Percentiles rank a stretch among this genome's conserved stretches.
Conservation (phyloP, 805 yeast genomes). For the Teunomyces aglyptinius region DNA sequence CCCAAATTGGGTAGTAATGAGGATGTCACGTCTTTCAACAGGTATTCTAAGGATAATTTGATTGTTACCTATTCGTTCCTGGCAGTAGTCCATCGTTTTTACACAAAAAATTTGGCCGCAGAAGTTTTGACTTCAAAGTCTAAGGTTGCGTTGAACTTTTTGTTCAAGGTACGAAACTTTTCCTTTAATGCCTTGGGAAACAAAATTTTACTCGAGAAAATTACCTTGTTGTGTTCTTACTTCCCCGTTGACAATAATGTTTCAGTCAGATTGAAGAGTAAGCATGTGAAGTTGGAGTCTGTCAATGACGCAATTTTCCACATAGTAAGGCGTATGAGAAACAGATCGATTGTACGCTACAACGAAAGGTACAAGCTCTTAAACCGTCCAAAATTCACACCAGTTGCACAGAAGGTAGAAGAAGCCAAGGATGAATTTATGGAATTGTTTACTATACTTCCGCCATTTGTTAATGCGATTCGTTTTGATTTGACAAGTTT, state of each 20-base stretch:
- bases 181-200: constrained; percentile 33
- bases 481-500: constrained; percentile 25
- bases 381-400: not conserved
- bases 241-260: constrained; percentile 21
- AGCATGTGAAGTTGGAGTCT: constrained; percentile 28
- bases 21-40: constrained; percentile 3
- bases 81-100: constrained; percentile 25
- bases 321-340: constrained; percentile 31
- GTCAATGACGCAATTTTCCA: constrained; percentile 38
- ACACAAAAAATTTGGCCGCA: constrained; percentile 21
- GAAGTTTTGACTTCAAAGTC: constrained; percentile 9
- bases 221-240: constrained; percentile 25
- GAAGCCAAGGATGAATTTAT: constrained; percentile 6
- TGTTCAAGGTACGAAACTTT: constrained; percentile 31
- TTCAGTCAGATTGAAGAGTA: constrained; percentile 22
- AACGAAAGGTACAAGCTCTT: constrained; percentile 8
- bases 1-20: constrained; percentile 23
- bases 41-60: constrained; percentile 29
- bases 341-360: constrained; percentile 27
- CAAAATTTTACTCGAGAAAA: constrained; percentile 22
- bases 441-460: constrained; percentile 33
- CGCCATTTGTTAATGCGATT: constrained; percentile 24
- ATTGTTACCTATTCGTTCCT: constrained; percentile 20
- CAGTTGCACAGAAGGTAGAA: not conserved
- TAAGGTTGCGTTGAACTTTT: constrained; percentile 16